Base-by-base conservation (phyloP, 2,329 filamentous ascomycete species). In the Cladosporium velox region DNA sequence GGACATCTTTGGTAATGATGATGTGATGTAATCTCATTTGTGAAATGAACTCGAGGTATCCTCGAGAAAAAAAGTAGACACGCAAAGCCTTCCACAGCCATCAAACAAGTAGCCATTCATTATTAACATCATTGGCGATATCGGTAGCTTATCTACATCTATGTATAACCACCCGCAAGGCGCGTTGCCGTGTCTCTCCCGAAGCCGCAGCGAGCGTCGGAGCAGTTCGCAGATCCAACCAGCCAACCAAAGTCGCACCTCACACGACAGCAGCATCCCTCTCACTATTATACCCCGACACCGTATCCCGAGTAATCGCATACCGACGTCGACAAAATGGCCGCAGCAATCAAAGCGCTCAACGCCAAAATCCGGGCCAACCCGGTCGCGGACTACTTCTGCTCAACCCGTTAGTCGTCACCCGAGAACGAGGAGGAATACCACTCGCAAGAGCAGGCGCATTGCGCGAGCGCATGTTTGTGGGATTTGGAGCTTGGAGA, bases 311-410 rank as follows among this genome's bases (percentile, higher is more conserved):
- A 65, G 30, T 21, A 65, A 59, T 59, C 55, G 54, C 63, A 59
- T 51, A 28, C 32, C 54, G 51, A 51, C 38, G 35, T 51, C 71
- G 72, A 62, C 14, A 64, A 47, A 26, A 86, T 87, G 81, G 82
- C 82, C 68, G 82, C 82, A 72, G 82, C 81, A 73, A 79, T 84
- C 75, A 84, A 83, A 78, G 82, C 82, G 47, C 76, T 84, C 77
- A 84, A 84, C 77, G 82, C 82, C 73, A 79, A 79, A 73, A 84
- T 84, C 72, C 80, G 82, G 73, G 77, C 81, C 34, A 83, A 83
- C 74, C 80, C 81, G 71, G 79, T 80, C 67, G 72, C 76, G 21
- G 82, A 84, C 71, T 84, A 84, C 78, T 78, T 84, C 72, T 84
- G 81, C 79, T 84, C 82, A 69, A 84, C 82, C 70, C 82, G 82